Percentiles rank a stretch among this genome's conserved stretches.
These are phyloP conservation scores for Leccinum boreale DNA, from an alignment of 768 basidiomycete species.

Conservation along the genomic window DNA sequence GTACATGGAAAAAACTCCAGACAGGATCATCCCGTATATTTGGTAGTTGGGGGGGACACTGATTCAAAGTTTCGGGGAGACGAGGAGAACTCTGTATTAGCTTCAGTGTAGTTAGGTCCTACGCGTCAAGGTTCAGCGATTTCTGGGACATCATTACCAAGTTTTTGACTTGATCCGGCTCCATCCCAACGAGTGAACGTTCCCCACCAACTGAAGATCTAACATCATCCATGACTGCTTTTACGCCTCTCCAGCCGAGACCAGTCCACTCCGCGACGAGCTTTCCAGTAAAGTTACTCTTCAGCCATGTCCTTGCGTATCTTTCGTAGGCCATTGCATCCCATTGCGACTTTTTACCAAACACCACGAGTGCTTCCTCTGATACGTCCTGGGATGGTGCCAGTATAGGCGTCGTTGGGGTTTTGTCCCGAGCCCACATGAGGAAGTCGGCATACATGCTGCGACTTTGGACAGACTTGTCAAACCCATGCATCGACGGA, in stretches of 20 bases:
- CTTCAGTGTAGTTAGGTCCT: constrained; percentile 12
- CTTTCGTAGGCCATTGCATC: constrained; percentile 35
- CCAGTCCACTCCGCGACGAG: constrained; percentile 55
- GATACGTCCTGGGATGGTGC: constrained; percentile 19
- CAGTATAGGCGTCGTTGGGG: constrained; percentile 9
- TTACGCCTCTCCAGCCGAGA: constrained; percentile 45
- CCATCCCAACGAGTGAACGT: constrained; percentile 39
- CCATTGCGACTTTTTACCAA: constrained; percentile 49
- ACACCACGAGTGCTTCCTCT: constrained; percentile 49
- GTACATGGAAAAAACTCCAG: constrained; percentile 29
- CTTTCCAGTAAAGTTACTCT: constrained; percentile 46
- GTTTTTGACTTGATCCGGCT: constrained; percentile 39
- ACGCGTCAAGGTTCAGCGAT: constrained; percentile 16
- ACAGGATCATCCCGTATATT: constrained; percentile 30
- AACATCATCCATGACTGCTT: constrained; percentile 51
- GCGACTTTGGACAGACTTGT: constrained; percentile 45
- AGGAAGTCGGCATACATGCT: constrained; percentile 61
- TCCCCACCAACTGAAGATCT: constrained; percentile 45
- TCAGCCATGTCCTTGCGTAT: constrained; percentile 32
- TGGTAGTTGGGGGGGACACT: constrained; percentile 19
- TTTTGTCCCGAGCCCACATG: constrained; percentile 39
- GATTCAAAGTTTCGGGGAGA: not conserved
- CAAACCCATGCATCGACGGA: constrained; percentile 34
- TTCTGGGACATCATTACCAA: constrained; percentile 36
- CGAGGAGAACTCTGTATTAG: not conserved